Evolutionary conservation across 306 rosid genomes (phyloP), one percentile per base, ranked within the genome.

Genomic region (Prunus davidiana): DNA sequence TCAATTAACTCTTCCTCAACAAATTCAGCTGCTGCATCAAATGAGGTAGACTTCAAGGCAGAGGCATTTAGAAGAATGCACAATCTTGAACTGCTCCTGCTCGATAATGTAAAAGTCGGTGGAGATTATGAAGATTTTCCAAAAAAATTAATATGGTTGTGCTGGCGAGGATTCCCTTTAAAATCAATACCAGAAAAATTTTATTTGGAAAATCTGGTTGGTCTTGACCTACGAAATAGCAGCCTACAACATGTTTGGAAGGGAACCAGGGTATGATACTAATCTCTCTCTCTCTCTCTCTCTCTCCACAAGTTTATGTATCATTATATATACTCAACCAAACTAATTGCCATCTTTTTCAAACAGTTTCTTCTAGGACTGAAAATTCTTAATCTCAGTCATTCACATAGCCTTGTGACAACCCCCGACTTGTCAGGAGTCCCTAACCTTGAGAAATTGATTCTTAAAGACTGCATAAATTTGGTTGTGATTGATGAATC

Each of bases 161-260:
- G n/a, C 19, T 71, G 75, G 75, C 75, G 28, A 51, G 75, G 75
- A 32, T 71, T 52, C 28, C 28, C 63, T 71, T 52, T 52, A 12
- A 52, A 71, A 3, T 52, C 19, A 28, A 3, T 51, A 55, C 76
- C 76, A 73, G 16, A 16, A 56, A 52, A 4, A 6, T 73, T 73
- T 73, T 58, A 22, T n/a, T 64, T 41, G 30, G 67, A 32, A 73
- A 73, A 43, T 28, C 76, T 73, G n/a, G 55, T 73, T 73, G 76
- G 2, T 14, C 61, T 73, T 7, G 68, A 73, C 43, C 34, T 73
- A 67, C 64, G n/a, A 19, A 14, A 73, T 11, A 73, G 56, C 76
- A 6, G 13, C 50, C 63, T 73, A 3, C 27, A 58, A 58, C 64
- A 58, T 58, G 64, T 22, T 58, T 58, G 64, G 64, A 25, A 58